Conservation (phyloP, 371 early-diverging fungal species). For the Mucor racemosus region DNA sequence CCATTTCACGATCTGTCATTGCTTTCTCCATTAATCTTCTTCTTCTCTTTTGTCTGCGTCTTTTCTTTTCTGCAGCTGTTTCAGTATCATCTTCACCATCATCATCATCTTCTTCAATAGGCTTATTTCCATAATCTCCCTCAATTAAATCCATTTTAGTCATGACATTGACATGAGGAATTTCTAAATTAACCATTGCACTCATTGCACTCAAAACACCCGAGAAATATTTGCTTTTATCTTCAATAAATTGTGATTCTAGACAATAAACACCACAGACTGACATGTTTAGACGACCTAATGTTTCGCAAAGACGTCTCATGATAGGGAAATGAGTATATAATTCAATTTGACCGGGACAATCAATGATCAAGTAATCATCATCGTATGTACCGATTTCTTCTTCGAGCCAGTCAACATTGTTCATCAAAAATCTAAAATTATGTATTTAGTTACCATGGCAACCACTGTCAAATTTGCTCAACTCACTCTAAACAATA, state of each 20-base stretch:
- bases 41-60: constrained; percentile 37
- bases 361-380: constrained; percentile 97
- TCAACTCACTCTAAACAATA: constrained; percentile 87
- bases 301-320: constrained; percentile 74
- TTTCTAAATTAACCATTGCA: constrained; percentile 95
- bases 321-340: constrained; percentile 99
- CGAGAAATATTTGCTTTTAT: constrained; percentile 93
- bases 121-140: constrained; percentile 49
- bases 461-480: neutral
- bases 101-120: constrained; percentile 33
- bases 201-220: constrained; percentile 93
- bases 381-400: constrained; percentile 90
- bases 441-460: neutral
- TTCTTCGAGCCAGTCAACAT: constrained; percentile 96
- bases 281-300: constrained; percentile 72
- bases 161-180: constrained; percentile 97
- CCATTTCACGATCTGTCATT: constrained; percentile 51
- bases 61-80: constrained; percentile 33
- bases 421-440: constrained; percentile 81
- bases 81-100: constrained; percentile 32
- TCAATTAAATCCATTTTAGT: constrained; percentile 96
- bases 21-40: constrained; percentile 42
- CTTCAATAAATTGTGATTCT: constrained; percentile 94
- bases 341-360: constrained; percentile 99
- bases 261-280: constrained; percentile 94